Conservation (phyloP, 2,329 filamentous ascomycete genomes). For the Ascochyta viciae-villosae region DNA sequence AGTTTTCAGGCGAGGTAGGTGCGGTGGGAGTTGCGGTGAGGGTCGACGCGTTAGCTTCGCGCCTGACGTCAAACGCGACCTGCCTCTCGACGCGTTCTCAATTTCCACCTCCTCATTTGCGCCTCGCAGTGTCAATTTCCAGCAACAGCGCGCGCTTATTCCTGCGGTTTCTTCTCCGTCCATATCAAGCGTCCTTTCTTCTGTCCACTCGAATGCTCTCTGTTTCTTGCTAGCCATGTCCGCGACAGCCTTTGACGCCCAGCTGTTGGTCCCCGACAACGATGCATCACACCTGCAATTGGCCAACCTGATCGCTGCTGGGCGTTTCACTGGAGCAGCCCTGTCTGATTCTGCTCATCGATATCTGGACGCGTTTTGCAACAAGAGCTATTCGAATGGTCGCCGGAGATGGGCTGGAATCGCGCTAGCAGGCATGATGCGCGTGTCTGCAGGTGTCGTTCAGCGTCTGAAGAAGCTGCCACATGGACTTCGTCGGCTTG, state of each 20-base stretch:
- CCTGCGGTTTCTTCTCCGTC: constrained; percentile 3
- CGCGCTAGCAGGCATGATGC: constrained; percentile 37
- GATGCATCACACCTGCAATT: constrained; percentile 28
- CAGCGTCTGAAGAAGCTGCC: constrained; percentile 21
- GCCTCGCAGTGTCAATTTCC: constrained; percentile 13
- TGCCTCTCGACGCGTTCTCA: constrained; percentile 15
- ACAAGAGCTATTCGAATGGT: constrained; percentile 18
- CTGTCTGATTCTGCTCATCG: constrained; percentile 26
- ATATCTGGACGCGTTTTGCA: constrained; percentile 40
- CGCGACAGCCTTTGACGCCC: constrained; percentile 26
- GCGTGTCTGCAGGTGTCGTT: constrained; percentile 23
- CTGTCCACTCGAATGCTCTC: constrained; percentile 12
- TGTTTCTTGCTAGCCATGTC: constrained; percentile 19
- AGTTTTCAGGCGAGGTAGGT: constrained; percentile 1
- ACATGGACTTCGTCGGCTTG: constrained; percentile 27
- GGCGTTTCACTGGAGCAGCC: constrained; percentile 10
- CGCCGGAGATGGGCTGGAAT: constrained; percentile 44
- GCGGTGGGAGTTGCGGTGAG: constrained; percentile 18
- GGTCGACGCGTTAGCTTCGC: constrained; percentile 21
- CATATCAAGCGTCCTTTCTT: constrained; percentile 2
- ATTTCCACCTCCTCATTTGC: constrained; percentile 16
- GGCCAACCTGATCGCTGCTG: constrained; percentile 23
- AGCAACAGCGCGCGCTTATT: constrained; percentile 11
- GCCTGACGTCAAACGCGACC: constrained; percentile 26
- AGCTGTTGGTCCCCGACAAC: constrained; percentile 31